A percentile compares a stretch with the other conserved stretches of the same genome.
Conservation (phyloP, 441 rosid species). For the Flueggea neowawraea region DNA sequence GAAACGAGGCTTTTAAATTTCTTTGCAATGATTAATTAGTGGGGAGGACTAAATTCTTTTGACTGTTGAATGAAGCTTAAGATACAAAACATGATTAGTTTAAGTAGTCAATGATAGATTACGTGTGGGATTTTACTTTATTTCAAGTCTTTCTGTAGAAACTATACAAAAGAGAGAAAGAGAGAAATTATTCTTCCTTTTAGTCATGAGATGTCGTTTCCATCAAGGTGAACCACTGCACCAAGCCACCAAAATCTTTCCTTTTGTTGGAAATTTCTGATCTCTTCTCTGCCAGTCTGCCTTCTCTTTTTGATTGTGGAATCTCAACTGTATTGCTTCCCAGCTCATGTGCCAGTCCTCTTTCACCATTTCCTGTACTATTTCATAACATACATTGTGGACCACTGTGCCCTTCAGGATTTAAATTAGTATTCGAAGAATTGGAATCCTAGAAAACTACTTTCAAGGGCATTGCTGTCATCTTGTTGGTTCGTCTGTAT, state of each 20-base stretch:
- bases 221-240: conserved; percentile 8
- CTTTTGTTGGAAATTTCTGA: conserved; percentile 10
- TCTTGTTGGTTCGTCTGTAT: conserved; percentile 3
- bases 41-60: neutral
- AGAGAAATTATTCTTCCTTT: conserved; percentile 2
- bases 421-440: neutral
- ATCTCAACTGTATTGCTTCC: conserved; percentile 37
- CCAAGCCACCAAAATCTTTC: conserved; percentile 5
- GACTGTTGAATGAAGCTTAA: neutral
- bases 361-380: conserved; percentile 9
- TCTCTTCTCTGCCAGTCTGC: conserved; percentile 13
- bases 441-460: conserved; percentile 14
- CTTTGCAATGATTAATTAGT: neutral
- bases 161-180: conserved; percentile 1
- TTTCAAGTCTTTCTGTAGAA: conserved; percentile 7
- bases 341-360: conserved; percentile 43
- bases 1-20: too few species aligned
- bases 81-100: neutral
- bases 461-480: conserved; percentile 22
- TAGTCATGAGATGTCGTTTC: conserved; percentile 8
- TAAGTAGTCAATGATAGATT: conserved; percentile 8
- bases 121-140: conserved; percentile 5
- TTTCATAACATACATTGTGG: conserved; percentile 9
- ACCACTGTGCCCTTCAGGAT: conserved; percentile 29
- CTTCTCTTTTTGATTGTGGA: conserved; percentile 22